Evolutionary conservation across 1,284 basidiomycete species (phyloP).

Genomic region (Sporisorium scitamineum): DNA sequence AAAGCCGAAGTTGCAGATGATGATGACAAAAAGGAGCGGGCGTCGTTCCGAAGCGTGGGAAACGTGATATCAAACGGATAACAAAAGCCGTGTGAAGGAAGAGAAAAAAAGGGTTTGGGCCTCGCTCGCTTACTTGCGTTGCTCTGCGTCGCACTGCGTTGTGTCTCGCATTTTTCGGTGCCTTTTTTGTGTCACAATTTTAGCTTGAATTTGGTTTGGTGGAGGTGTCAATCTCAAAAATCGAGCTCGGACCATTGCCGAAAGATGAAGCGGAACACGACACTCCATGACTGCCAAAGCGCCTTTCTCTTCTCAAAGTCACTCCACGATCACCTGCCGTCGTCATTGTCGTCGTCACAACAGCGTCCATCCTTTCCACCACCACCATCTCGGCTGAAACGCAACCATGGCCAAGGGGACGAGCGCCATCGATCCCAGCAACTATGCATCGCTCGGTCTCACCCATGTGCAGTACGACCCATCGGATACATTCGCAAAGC

Average conservation of each 20-base stretch:
- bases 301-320: not conserved
- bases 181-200: conserved; percentile 18
- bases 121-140: conserved; percentile 8
- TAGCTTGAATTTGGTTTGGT: not conserved
- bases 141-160: not conserved
- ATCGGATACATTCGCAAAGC: conserved; percentile 49
- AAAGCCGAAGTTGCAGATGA: not conserved
- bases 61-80: not conserved
- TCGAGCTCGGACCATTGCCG: conserved; percentile 26
- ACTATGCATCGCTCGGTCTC: conserved; percentile 57
- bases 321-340: not conserved
- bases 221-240: not conserved
- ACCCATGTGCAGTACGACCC: conserved; percentile 66
- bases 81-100: not conserved
- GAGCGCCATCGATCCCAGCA: conserved; percentile 55
- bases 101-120: not conserved
- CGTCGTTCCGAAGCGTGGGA: not conserved
- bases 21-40: not conserved
- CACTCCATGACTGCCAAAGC: not conserved
- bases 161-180: not conserved
- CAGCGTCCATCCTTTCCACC: not conserved
- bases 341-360: conserved; percentile 1
- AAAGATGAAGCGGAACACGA: not conserved
- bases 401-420: conserved; percentile 34
- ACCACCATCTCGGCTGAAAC: not conserved